phyloP scores from a whole-genome alignment of 371 early-diverging fungal genomes.

The Entomophthora muscae region DNA sequence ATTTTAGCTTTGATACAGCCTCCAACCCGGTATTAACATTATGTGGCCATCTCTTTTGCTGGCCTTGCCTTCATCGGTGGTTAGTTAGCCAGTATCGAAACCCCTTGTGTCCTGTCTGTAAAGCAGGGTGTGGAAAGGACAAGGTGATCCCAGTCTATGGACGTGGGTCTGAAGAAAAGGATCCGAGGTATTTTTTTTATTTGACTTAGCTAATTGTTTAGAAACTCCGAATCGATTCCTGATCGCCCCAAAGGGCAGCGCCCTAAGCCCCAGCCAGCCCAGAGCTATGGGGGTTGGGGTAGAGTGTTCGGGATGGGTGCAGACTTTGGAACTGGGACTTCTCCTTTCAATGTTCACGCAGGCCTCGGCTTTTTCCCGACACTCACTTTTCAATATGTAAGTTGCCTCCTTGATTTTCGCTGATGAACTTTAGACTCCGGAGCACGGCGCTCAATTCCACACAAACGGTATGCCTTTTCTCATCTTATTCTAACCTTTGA shows the following conservation, averaged over 20 bases:
- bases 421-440: background rate
- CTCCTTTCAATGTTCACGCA: background rate
- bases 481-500: background rate
- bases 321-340: background rate
- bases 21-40: slow-evolving; percentile 48
- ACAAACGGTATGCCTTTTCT: background rate
- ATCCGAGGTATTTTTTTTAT: slow-evolving; percentile 32
- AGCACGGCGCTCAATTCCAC: background rate
- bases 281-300: background rate
- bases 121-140: slow-evolving; percentile 55
- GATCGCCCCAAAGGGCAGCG: background rate
- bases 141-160: slow-evolving; percentile 68
- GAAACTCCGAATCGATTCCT: slow-evolving; percentile 3
- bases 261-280: background rate
- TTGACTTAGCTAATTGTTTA: background rate
- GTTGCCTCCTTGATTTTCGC: background rate
- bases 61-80: slow-evolving; percentile 59
- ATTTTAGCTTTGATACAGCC: slow-evolving; percentile 42
- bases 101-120: slow-evolving; percentile 58
- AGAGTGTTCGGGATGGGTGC: background rate
- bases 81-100: slow-evolving; percentile 37
- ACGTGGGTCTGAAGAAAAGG: slow-evolving; percentile 47
- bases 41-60: slow-evolving; percentile 57
- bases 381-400: background rate
- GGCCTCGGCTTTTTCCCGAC: background rate